Conservation (phyloP, 106 monocot genomes). For the Ottelia alismoides region DNA sequence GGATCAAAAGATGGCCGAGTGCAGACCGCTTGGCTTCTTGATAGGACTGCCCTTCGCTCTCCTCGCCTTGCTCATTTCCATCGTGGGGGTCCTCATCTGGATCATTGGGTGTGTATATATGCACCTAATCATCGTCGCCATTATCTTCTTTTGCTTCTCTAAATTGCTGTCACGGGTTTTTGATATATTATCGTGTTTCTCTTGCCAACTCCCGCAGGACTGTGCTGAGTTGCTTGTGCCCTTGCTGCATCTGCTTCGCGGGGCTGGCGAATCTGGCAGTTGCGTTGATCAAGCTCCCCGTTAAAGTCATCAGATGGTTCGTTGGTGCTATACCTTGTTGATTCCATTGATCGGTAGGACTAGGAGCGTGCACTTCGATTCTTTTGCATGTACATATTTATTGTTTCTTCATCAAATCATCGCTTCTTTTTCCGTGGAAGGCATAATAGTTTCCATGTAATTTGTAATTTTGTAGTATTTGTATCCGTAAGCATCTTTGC, state of each 20-base stretch:
- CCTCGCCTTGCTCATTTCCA: conserved; percentile 26
- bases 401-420: too few species aligned
- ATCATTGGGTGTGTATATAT: conserved; percentile 24
- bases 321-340: conserved; percentile 54
- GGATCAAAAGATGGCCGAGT: conserved; percentile 15
- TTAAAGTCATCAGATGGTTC: conserved; percentile 59
- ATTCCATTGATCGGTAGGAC: too few species aligned
- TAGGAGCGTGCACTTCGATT: too few species aligned
- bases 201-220: too few species aligned
- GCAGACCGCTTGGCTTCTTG: conserved; percentile 49
- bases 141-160: not conserved
- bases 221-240: conserved; percentile 55
- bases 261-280: conserved; percentile 46
- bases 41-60: conserved; percentile 45
- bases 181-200: too few species aligned
- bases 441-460: too few species aligned
- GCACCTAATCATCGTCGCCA: not conserved
- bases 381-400: too few species aligned
- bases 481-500: too few species aligned
- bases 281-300: conserved; percentile 44
- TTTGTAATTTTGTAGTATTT: too few species aligned
- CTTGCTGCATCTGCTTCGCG: conserved; percentile 36
- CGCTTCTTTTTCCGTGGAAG: too few species aligned
- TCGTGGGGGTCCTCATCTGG: conserved; percentile 40
- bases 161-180: too few species aligned